Conservation (phyloP, 306 rosid genomes). For the Trifolium repens region DNA sequence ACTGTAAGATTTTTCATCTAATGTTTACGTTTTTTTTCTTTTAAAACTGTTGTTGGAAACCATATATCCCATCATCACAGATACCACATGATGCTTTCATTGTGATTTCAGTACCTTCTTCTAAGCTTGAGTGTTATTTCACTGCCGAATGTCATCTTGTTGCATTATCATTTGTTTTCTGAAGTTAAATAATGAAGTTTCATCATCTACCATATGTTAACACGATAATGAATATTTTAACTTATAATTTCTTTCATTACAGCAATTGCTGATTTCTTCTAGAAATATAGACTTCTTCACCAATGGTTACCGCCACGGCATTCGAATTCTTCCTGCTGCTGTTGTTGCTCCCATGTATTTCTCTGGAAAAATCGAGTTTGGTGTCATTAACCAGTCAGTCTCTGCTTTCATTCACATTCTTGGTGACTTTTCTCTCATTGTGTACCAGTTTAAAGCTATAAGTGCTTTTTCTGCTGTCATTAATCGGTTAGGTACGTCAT, state of each 20-base stretch:
- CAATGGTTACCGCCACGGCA: slow-evolving; percentile 86
- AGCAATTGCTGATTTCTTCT: slow-evolving; percentile 88
- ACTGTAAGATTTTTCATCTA: slow-evolving; percentile 57
- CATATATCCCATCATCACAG: not conserved
- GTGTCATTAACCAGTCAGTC: slow-evolving; percentile 94
- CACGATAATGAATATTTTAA: not conserved
- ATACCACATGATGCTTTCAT: not conserved
- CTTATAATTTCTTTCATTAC: slow-evolving; percentile 41
- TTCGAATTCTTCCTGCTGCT: slow-evolving; percentile 97
- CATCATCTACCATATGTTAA: slow-evolving; percentile 19
- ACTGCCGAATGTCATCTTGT: slow-evolving; percentile 1
- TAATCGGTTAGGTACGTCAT: slow-evolving; percentile 81
- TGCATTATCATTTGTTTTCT: not conserved
- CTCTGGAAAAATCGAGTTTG: slow-evolving; percentile 95
- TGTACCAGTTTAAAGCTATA: slow-evolving; percentile 89
- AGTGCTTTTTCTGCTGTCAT: slow-evolving; percentile 97
- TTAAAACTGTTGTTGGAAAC: slow-evolving; percentile 8
- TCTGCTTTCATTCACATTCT: slow-evolving; percentile 97
- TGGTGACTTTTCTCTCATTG: slow-evolving; percentile 88
- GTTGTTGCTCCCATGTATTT: slow-evolving; percentile 98
- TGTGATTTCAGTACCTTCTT: not conserved
- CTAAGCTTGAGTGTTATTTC: not conserved
- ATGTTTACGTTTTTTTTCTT: slow-evolving; percentile 7
- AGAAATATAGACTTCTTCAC: slow-evolving; percentile 95
- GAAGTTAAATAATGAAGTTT: slow-evolving; percentile 5